Base-by-base conservation (phyloP, 257 asterid species). In the Penstemon newberryi region DNA sequence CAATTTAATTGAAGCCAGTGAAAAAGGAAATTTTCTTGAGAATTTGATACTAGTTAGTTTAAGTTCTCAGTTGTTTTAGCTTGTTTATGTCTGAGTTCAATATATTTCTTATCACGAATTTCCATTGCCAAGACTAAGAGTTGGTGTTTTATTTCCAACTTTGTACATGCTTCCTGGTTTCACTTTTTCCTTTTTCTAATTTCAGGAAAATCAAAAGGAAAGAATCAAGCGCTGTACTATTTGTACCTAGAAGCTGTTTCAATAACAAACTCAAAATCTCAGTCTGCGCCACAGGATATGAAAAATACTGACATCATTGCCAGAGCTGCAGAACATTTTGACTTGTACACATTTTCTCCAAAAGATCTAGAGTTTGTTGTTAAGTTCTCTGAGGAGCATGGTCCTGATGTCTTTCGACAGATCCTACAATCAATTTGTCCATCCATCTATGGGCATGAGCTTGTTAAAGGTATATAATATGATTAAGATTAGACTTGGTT, bases 401-500 rank as follows among this genome's bases (percentile, higher is more conserved):
- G 94, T 75, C 80, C 95, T 53, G 96, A 87, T 75, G 73, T 85
- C 71, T 91, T 85, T 67, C 85, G 94, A 56, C 96, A 87, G 81
- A 55, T 91, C 69, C 86, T 91, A 80, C 98, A 89, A 50, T 91
- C 98, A 75, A 73, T 90, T 73, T 90, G 98, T 75, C 98, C 98
- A 67, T 90, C 97, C 61, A 93, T 93, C 73, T 93, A 88, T 18
- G 98, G 98, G 41, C 98, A 93, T 63, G 98, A 90, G 78, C 96
- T 93, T 81, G 96, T 93, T 72, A 93, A 93, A 90, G 97, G 98
- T 93, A 83, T 49, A 52, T 63, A 45, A 56, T 47, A 11, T 46
- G 43, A 52, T 41, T 72, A 6, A 38, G 43, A 55, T 46, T 25
- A 8, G 51, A 47, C 66, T 64, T 66, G 62, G 36, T 50, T 41